A percentile compares a stretch with the other conserved stretches of the same genome.
These are phyloP conservation scores for Diaporthe citrichinensis DNA, from an alignment of 2,329 filamentous ascomycete genomes.

Conservation along the genomic window DNA sequence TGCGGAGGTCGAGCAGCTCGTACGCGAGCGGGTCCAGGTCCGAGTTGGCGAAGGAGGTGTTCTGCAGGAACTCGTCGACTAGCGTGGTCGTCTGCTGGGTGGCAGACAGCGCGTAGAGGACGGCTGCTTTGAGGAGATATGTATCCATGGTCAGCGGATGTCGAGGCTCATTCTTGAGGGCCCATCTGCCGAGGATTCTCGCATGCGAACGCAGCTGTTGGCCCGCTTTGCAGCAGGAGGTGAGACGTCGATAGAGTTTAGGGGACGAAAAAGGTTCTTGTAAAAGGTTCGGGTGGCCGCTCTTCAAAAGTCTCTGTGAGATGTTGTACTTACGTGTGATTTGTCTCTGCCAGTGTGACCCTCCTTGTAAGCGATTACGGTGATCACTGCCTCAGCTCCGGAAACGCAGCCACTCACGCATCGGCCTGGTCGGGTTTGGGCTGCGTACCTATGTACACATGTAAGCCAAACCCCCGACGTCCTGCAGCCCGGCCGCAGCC, in stretches of 20 bases:
- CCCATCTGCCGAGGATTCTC: background rate
- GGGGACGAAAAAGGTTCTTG: background rate
- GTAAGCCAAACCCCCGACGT: slow-evolving; percentile 15
- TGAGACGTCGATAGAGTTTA: background rate
- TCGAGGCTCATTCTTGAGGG: background rate
- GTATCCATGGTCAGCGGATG: slow-evolving; percentile 18
- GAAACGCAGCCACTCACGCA: slow-evolving; percentile 20
- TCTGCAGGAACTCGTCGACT: slow-evolving; percentile 34
- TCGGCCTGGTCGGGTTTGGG: slow-evolving; percentile 3
- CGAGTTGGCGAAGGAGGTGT: slow-evolving; percentile 14
- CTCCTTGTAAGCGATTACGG: slow-evolving; percentile 31
- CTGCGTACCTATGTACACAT: slow-evolving; percentile 3
- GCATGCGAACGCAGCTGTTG: background rate
- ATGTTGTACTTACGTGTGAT: slow-evolving; percentile 30
- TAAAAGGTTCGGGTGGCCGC: background rate
- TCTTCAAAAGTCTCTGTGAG: slow-evolving; percentile 2
- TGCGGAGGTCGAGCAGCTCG: slow-evolving; percentile 38
- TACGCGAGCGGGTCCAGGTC: slow-evolving; percentile 36
- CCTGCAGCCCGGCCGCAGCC: slow-evolving; percentile 22
- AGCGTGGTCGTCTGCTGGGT: slow-evolving; percentile 29
- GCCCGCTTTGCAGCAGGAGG: background rate
- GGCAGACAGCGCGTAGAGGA: slow-evolving; percentile 35
- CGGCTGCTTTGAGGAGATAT: slow-evolving; percentile 36
- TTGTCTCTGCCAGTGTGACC: slow-evolving; percentile 27
- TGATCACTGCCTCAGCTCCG: slow-evolving; percentile 27